phyloP scores from a whole-genome alignment of 805 yeast genomes.

The Alloascoidea hylecoeti region DNA sequence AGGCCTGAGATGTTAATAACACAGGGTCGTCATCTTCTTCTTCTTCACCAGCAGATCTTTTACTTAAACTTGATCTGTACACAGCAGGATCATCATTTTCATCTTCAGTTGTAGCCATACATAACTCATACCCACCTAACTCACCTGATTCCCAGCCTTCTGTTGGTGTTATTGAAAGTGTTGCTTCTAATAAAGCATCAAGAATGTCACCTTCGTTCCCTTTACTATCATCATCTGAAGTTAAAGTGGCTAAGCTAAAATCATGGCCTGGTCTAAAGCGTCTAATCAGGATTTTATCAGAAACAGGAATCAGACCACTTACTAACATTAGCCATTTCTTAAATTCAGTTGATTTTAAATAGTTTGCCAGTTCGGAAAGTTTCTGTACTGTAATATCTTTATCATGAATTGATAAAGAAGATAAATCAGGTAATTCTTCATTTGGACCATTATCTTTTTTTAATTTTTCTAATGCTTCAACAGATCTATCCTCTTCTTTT shows the following conservation, averaged over 20 bases:
- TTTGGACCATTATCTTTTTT: slow-evolving; percentile 20
- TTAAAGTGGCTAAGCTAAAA: slow-evolving; percentile 75
- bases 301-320: slow-evolving; percentile 46
- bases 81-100: slow-evolving; percentile 73
- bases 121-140: slow-evolving; percentile 86
- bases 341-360: slow-evolving; percentile 49
- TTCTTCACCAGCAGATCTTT: slow-evolving; percentile 15
- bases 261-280: slow-evolving; percentile 93
- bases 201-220: slow-evolving; percentile 12
- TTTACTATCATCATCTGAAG: slow-evolving; percentile 18
- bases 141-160: slow-evolving; percentile 83
- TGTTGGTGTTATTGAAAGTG: slow-evolving; percentile 53
- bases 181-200: slow-evolving; percentile 6
- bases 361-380: slow-evolving; percentile 29
- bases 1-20: slow-evolving; percentile 64
- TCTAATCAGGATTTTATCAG: slow-evolving; percentile 61
- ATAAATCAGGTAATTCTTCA: slow-evolving; percentile 45
- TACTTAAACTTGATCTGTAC: slow-evolving; percentile 29
- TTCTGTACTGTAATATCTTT: slow-evolving; percentile 4
- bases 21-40: slow-evolving; percentile 64
- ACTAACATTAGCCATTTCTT: slow-evolving; percentile 52
- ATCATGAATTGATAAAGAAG: slow-evolving; percentile 11
- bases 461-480: slow-evolving; percentile 11
- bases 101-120: slow-evolving; percentile 47
- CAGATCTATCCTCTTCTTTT: slow-evolving; percentile 18